phyloP scores from a whole-genome alignment of 169 alveolate genomes.

The Perkinsus olseni region DNA sequence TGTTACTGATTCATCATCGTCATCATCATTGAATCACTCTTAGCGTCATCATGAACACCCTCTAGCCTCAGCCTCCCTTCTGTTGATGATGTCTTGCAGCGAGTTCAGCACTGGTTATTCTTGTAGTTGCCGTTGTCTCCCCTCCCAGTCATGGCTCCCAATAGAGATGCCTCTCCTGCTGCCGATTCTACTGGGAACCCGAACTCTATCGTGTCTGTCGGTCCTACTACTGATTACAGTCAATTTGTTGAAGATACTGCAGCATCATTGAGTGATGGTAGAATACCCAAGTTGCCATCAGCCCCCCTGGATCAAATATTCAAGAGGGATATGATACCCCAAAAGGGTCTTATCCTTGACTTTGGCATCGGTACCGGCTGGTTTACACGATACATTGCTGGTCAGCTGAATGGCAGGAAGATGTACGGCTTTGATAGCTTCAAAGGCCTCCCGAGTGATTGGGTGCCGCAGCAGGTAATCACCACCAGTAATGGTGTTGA shows the following conservation, averaged over 20 bases:
- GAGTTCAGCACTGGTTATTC: too few relatives aligned
- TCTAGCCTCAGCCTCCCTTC: too few relatives aligned
- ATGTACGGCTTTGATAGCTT: not conserved
- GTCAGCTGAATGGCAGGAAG: not conserved
- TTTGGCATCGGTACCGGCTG: not conserved
- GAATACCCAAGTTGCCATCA: not conserved
- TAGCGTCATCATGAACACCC: too few relatives aligned
- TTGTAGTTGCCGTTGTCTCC: too few relatives aligned
- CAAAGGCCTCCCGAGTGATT: not conserved
- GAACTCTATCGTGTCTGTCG: not conserved
- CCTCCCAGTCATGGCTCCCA: not conserved
- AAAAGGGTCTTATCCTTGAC: not conserved
- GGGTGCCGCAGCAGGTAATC: not conserved
- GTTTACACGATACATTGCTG: not conserved
- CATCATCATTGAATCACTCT: too few relatives aligned
- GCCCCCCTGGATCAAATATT: not conserved
- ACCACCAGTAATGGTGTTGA: not conserved
- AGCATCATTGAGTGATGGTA: not conserved
- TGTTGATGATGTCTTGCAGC: too few relatives aligned
- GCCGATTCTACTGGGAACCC: not conserved
- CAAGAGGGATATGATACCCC: not conserved
- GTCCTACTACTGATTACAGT: not conserved
- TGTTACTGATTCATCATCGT: too few relatives aligned
- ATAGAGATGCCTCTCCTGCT: not conserved
- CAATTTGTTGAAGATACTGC: not conserved